Evolutionary conservation across 2,329 filamentous ascomycete genomes (phyloP), one percentile per base, ranked within the genome.

Genomic region (Hymenotorrendiella dingleyae): DNA sequence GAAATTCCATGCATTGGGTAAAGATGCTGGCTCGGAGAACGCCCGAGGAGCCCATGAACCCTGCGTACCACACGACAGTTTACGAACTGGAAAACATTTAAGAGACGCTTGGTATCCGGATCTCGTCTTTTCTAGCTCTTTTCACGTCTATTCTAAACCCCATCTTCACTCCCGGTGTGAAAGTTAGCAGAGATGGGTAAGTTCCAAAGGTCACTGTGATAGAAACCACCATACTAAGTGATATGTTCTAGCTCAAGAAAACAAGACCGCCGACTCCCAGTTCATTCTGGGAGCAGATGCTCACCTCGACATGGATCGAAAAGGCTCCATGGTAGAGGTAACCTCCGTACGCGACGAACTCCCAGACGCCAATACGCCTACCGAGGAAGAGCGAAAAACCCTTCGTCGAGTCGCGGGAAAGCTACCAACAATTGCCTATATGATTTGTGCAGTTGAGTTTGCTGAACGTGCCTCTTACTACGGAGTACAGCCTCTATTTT

Each of bases 361-460:
- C 16, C 24, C 14, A 21, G 22, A 24, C 16, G 26, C 28, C 6
- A 37, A 41, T 10, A 16, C 11, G 8, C 52, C 55, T 0, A 84
- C 78, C 4, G 72, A 76, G 28, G 78, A 84, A 59, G 81, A 84
- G 49, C 60, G 80, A 43, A 56, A 49, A 11, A 80, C 77, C 0
- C 72, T 84, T 22, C 74, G 70, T 34, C 75, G 79, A 55, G 73
- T 84, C 14, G 76, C 79, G 14, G 81, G 78, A 9, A 71, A 70
- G 57, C 77, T 89, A 47, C 78, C 80, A 35, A 80, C 75, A 74
- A 67, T 71, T 40, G 76, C 82, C 43, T 88, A 80, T 66, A 80
- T 80, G 23, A 76, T 89, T 45, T 83, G 82, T 36, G 79, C 86
- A 48, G 76, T 84, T 48, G 84, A 89, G 65, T 67, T 87, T 45